Conservation (phyloP, 1,284 basidiomycete genomes). For the Nidula niveotomentosa region DNA sequence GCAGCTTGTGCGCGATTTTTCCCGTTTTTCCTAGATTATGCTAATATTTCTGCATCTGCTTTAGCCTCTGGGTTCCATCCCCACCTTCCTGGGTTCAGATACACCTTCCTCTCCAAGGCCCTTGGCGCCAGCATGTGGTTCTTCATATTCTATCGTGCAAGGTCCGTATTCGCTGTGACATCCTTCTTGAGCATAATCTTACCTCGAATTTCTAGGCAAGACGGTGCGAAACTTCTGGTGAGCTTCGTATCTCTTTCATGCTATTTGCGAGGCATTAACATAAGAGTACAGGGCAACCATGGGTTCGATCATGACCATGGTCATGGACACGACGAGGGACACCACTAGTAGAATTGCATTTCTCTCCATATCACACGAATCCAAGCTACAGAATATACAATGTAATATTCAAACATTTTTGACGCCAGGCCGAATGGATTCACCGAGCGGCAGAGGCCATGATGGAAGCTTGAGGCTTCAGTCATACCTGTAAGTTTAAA, state of each 20-base stretch:
- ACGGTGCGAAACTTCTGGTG: conserved; percentile 74
- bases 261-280: conserved; percentile 10
- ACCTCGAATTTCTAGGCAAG: conserved; percentile 46
- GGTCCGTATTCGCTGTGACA: conserved; percentile 54
- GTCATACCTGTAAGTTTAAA: too few relatives aligned
- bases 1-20: conserved; percentile 20
- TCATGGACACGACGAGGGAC: conserved; percentile 39
- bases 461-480: too few relatives aligned
- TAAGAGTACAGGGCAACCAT: conserved; percentile 48
- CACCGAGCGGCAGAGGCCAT: too few relatives aligned
- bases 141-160: conserved; percentile 93
- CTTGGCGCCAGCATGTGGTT: conserved; percentile 96
- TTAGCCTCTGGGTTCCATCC: conserved; percentile 79
- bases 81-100: conserved; percentile 75
- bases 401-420: neutral
- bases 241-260: conserved; percentile 9
- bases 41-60: neutral
- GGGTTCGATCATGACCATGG: conserved; percentile 58
- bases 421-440: neutral
- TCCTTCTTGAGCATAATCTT: conserved; percentile 4
- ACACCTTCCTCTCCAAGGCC: conserved; percentile 80
- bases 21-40: neutral
- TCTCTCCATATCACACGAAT: neutral
- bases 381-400: neutral
- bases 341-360: conserved; percentile 34